Conservation (phyloP, 2,329 filamentous ascomycete species). For the Triangularia verruculosa region DNA sequence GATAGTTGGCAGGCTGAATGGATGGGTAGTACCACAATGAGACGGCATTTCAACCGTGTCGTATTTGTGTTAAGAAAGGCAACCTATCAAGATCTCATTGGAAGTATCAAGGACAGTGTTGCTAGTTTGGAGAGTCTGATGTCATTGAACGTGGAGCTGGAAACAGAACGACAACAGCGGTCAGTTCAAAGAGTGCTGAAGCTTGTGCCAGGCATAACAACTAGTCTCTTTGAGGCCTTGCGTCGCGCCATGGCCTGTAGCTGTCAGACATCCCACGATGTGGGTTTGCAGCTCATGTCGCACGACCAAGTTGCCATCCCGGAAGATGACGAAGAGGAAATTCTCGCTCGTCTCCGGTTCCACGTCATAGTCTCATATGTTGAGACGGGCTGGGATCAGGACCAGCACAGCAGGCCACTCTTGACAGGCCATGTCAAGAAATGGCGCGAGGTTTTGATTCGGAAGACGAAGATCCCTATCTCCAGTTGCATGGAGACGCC, state of each 20-base stretch:
- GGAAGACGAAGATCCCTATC: too few species aligned
- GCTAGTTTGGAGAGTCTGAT: conserved; percentile 26
- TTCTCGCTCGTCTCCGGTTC: too few species aligned
- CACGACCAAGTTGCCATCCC: too few species aligned
- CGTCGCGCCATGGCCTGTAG: conserved; percentile 16
- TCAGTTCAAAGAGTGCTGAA: conserved; percentile 24
- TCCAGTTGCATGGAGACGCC: too few species aligned
- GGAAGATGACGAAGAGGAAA: too few species aligned
- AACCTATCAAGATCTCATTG: conserved; percentile 13
- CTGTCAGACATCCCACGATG: conserved; percentile 23
- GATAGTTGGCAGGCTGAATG: not conserved
- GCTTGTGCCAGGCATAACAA: conserved; percentile 22
- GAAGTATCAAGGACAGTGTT: conserved; percentile 24
- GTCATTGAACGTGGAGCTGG: conserved; percentile 23
- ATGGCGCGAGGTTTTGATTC: too few species aligned
- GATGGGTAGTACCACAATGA: not conserved
- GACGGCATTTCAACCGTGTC: conserved; percentile 15
- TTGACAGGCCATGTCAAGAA: too few species aligned
- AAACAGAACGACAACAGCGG: conserved; percentile 19
- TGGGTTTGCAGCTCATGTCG: conserved; percentile 22
- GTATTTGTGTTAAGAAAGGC: conserved; percentile 18
- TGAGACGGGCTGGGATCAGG: too few species aligned
- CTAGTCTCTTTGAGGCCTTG: conserved; percentile 28
- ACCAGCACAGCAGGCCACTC: too few species aligned
- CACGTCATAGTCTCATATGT: too few species aligned